Evolutionary conservation across 805 yeast genomes (phyloP), one percentile per base, ranked within the genome.

Genomic region (Kodamaea hsintzibuensis): DNA sequence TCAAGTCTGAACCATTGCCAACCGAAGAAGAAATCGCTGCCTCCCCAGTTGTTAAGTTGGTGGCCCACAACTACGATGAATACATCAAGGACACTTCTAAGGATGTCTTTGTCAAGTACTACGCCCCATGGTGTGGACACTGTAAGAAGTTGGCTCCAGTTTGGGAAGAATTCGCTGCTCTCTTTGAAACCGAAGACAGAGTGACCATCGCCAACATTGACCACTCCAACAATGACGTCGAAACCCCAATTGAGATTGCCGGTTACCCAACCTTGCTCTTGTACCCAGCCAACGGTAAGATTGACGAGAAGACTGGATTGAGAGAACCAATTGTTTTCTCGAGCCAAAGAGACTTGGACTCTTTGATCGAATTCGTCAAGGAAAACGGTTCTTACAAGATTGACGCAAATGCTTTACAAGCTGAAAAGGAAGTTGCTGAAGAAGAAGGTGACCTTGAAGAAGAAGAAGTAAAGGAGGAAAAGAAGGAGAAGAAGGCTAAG

Each of bases 91-190:
- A 85, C 63, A 50, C 65, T 60, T 54, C 69, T 45, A 87, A 84
- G 75, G 93, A 88, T 68, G 86, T 89, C 38, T 73, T 92, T 54
- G 96, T 93, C 53, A 89, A 90, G 77, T 93, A 92, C 76, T 92
- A 89, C 68, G 98, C 98, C 48, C 96, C 96, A 75, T 92, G 97
- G 97, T 91, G 97, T 79, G 96, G 97, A 47, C 97, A 91, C 80
- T 91, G 97, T 80, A 91, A 90, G 80, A 89, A 82, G 73, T 80
- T 91, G 70, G 93, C 93, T 50, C 97, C 97, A 67, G 80, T 78
- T 55, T 93, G 85, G 79, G 96, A 89, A 69, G 95, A 92, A 68
- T 82, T 95, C 60, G 98, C 93, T 50, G 85, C 77, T 49, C 63
- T 87, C 52, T 89, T 80, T 72, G 83, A 85, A 66, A 69, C 73